A percentile compares a stretch with the other conserved stretches of the same genome.
phyloP scores from a whole-genome alignment of 2,329 filamentous ascomycete species.

The Penicillium digitatum region DNA sequence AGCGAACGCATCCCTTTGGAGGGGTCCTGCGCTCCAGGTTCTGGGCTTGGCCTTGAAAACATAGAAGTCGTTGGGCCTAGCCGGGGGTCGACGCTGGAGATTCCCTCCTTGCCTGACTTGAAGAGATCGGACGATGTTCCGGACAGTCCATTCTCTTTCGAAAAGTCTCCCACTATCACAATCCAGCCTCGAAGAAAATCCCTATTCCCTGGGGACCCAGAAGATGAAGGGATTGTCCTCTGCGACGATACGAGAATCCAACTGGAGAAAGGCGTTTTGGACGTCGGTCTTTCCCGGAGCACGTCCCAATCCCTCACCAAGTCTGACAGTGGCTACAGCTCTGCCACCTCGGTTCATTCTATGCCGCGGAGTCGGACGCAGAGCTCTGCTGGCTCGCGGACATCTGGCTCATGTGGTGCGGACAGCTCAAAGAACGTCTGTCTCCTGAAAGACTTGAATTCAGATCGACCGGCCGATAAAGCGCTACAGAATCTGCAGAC shows the following conservation, averaged over 20 bases:
- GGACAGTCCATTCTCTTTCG: constrained; percentile 35
- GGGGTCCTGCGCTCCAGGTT: constrained; percentile 8
- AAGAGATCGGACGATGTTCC: constrained; percentile 26
- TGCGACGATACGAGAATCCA: constrained; percentile 13
- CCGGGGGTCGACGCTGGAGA: constrained; percentile 16
- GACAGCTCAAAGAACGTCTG: constrained; percentile 12
- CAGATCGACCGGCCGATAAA: constrained; percentile 3
- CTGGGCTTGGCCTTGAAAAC: constrained; percentile 17
- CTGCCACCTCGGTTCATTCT: constrained; percentile 33
- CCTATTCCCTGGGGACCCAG: constrained; percentile 15
- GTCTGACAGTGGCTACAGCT: constrained; percentile 41
- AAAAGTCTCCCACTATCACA: constrained; percentile 29
- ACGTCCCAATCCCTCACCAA: constrained; percentile 28
- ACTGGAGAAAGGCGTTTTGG: constrained; percentile 13
- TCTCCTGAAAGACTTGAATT: background rate
- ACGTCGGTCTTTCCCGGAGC: constrained; percentile 15
- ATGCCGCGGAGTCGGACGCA: constrained; percentile 23
- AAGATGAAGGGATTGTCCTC: constrained; percentile 25
- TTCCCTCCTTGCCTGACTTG: constrained; percentile 14
- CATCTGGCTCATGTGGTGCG: constrained; percentile 20
- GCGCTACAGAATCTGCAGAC: constrained; percentile 22
- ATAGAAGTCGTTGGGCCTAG: constrained; percentile 5
- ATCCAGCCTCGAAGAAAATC: constrained; percentile 6
- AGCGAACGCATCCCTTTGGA: constrained; percentile 32
- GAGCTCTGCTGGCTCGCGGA: constrained; percentile 28